These are phyloP conservation scores for Adiantum capillusveneris DNA, from an alignment of 75 land plant genomes.

Conservation along the genomic window DNA sequence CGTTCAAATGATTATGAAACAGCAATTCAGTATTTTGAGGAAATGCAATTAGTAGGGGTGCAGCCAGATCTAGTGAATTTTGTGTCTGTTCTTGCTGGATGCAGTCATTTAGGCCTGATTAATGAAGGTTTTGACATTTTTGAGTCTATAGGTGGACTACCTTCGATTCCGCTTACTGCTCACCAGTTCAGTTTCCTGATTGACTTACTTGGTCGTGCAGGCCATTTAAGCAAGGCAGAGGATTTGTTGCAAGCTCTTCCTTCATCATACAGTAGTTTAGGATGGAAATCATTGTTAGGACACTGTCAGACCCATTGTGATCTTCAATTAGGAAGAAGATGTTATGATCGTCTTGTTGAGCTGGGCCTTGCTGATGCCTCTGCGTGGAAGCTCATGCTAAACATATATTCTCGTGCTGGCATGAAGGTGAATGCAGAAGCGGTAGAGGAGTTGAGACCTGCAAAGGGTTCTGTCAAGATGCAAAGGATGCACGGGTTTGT, in stretches of 20 bases:
- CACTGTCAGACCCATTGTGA: slow-evolving; percentile 1
- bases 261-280: background rate
- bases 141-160: slow-evolving; percentile 9
- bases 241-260: background rate
- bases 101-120: slow-evolving; percentile 13
- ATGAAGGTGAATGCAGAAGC: background rate
- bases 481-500: too few species aligned
- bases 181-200: background rate
- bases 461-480: too few species aligned
- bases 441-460: too few species aligned
- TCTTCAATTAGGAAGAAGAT: background rate
- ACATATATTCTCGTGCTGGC: background rate
- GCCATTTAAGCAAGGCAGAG: slow-evolving; percentile 2
- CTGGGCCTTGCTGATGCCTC: background rate
- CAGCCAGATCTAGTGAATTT: slow-evolving; percentile 19
- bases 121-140: slow-evolving; percentile 15
- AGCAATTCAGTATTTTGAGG: slow-evolving; percentile 32
- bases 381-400: background rate
- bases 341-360: background rate
- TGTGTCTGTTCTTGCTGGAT: slow-evolving; percentile 22
- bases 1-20: slow-evolving; percentile 18
- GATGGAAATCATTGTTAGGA: slow-evolving; percentile 2
- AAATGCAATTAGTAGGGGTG: slow-evolving; percentile 28
- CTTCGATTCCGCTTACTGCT: background rate
- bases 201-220: slow-evolving; percentile 5